A percentile compares a stretch with the other conserved stretches of the same genome.
phyloP scores from a whole-genome alignment of 306 rosid genomes.

The Vigna reflexopilosa region DNA sequence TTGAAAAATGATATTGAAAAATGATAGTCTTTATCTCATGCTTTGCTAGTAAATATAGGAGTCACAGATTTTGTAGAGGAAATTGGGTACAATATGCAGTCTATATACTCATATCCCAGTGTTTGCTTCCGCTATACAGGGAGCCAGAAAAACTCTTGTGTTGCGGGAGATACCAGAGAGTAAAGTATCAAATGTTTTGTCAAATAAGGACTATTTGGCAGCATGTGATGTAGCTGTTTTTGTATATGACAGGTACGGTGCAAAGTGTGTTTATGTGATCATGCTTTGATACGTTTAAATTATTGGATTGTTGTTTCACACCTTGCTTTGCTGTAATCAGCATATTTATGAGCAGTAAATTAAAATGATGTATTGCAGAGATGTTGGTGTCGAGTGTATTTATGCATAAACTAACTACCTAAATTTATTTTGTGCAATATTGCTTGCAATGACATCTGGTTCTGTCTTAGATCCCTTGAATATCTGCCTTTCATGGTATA shows the following conservation, averaged over 20 bases:
- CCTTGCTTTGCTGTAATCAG: conserved; percentile 28
- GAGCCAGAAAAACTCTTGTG: conserved; percentile 75
- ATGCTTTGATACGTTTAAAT: conserved; percentile 29
- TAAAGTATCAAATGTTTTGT: conserved; percentile 56
- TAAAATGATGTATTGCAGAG: conserved; percentile 1
- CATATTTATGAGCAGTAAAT: background rate
- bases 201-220: conserved; percentile 75
- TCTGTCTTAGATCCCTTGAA: conserved; percentile 17
- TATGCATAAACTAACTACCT: conserved; percentile 16
- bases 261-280: conserved; percentile 6
- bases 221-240: conserved; percentile 91
- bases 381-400: conserved; percentile 5
- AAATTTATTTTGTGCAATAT: conserved; percentile 1
- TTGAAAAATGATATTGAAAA: conserved; percentile 24
- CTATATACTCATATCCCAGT: conserved; percentile 47
- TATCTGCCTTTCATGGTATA: conserved; percentile 24
- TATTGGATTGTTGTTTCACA: conserved; percentile 38
- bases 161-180: conserved; percentile 92
- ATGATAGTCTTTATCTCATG: conserved; percentile 21
- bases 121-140: conserved; percentile 54
- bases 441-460: background rate
- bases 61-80: conserved; percentile 33
- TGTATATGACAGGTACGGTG: conserved; percentile 79
- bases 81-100: conserved; percentile 21
- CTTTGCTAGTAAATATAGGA: conserved; percentile 25